phyloP scores from a whole-genome alignment of 192 early-diverging fungal species.

The Thamnidium elegans region DNA sequence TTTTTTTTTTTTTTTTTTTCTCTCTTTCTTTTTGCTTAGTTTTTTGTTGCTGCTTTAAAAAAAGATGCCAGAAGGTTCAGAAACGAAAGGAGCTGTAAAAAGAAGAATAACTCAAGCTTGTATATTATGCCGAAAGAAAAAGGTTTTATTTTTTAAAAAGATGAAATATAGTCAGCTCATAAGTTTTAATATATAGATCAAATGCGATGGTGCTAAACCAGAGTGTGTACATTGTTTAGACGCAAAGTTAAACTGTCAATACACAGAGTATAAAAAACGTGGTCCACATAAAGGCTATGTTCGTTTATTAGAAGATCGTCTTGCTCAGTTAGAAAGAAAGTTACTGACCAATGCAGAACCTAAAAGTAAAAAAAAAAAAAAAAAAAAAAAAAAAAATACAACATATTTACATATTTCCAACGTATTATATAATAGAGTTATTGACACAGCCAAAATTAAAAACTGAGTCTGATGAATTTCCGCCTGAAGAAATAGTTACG shows the following conservation, averaged over 20 bases:
- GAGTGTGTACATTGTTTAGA: conserved; percentile 27
- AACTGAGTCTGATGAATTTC: conserved; percentile 28
- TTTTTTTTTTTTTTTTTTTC: conserved; percentile 5
- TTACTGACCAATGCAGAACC: neutral
- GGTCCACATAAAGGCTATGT: conserved; percentile 36
- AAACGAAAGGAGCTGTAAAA: neutral
- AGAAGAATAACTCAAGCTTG: conserved; percentile 30
- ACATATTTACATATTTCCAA: neutral
- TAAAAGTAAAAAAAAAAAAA: neutral
- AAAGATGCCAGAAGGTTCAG: too few relatives aligned
- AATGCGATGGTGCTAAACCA: conserved; percentile 34
- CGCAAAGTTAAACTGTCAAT: conserved; percentile 14
- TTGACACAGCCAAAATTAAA: neutral
- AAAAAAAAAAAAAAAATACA: neutral
- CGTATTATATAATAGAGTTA: neutral
- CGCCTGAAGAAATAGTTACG: conserved; percentile 38
- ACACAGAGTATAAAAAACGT: conserved; percentile 21
- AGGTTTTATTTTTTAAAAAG: conserved; percentile 16
- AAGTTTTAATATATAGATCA: conserved; percentile 14
- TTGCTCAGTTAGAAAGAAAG: conserved; percentile 17
- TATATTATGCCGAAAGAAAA: conserved; percentile 31
- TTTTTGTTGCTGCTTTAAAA: too few relatives aligned
- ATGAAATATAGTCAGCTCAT: neutral
- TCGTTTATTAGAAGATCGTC: conserved; percentile 32
- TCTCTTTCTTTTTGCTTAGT: neutral